Percentiles rank a stretch among this genome's conserved stretches.
phyloP scores from a whole-genome alignment of 768 basidiomycete genomes.

The Leccinum ochraceum region DNA sequence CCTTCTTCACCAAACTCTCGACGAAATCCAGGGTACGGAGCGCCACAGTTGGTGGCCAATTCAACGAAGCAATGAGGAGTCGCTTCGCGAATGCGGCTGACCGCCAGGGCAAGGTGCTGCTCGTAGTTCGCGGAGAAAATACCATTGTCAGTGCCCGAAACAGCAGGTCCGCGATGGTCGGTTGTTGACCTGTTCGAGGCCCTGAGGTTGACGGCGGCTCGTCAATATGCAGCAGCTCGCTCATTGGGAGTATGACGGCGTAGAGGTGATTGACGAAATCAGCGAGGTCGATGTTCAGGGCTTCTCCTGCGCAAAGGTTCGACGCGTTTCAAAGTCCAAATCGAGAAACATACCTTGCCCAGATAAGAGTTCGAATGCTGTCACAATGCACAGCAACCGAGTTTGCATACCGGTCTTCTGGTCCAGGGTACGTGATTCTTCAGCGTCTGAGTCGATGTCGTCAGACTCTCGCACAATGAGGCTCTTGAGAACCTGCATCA shows the following conservation, averaged over 20 bases:
- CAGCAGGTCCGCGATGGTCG: conserved; percentile 64
- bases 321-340: conserved; percentile 8
- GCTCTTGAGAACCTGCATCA: conserved; percentile 82
- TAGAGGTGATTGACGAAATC: conserved; percentile 89
- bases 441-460: conserved; percentile 41
- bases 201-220: conserved; percentile 37
- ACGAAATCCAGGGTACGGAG: conserved; percentile 77
- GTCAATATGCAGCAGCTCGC: conserved; percentile 66
- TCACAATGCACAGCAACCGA: conserved; percentile 83
- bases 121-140: conserved; percentile 72
- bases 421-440: conserved; percentile 29
- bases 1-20: conserved; percentile 65
- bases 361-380: conserved; percentile 95
- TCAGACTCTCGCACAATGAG: conserved; percentile 59
- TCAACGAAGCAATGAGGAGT: conserved; percentile 75
- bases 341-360: conserved; percentile 73
- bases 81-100: conserved; percentile 93
- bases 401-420: conserved; percentile 49
- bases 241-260: conserved; percentile 74
- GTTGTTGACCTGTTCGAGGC: conserved; percentile 30
- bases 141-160: conserved; percentile 83
- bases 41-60: conserved; percentile 72
- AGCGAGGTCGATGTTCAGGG: conserved; percentile 92
- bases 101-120: conserved; percentile 65
- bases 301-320: conserved; percentile 64